Percentiles rank a stretch among this genome's conserved stretches.
Evolutionary conservation across 257 asterid species (phyloP).

Genomic region (Euphrasia confusa): DNA sequence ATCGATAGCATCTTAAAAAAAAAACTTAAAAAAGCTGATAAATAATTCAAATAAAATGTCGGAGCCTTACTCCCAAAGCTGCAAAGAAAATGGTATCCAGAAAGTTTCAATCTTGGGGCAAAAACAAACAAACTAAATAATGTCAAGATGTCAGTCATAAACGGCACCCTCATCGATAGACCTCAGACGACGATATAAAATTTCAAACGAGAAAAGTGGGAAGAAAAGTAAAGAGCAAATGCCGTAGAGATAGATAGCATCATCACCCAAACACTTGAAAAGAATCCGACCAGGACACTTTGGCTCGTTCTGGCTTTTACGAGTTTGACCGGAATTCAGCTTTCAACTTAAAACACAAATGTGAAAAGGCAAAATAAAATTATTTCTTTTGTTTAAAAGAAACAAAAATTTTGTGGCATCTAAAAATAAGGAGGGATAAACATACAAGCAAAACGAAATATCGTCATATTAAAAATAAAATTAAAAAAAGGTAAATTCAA

Average conservation of each 20-base stretch:
- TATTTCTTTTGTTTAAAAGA: conserved; percentile 23
- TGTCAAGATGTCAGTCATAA: too few relatives aligned
- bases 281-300: background rate
- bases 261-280: background rate
- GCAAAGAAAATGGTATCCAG: background rate
- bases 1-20: conserved; percentile 17
- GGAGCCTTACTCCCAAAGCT: conserved; percentile 21
- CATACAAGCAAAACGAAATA: conserved; percentile 27
- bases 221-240: background rate
- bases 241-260: background rate
- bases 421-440: conserved; percentile 29
- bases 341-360: background rate
- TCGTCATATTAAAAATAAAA: conserved; percentile 26
- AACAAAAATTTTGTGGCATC: conserved; percentile 30
- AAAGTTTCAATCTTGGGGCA: background rate
- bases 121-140: too few relatives aligned
- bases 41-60: conserved; percentile 23
- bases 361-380: conserved; percentile 24
- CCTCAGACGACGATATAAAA: too few relatives aligned
- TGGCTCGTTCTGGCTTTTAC: background rate
- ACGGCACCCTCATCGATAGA: too few relatives aligned
- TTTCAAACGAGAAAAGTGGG: background rate
- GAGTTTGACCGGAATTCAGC: background rate
- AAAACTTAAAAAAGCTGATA: conserved; percentile 7
- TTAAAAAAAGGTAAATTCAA: conserved; percentile 26